Percentiles rank a stretch among this genome's conserved stretches.
These are phyloP conservation scores for Leucogyrophana mollusca DNA, from an alignment of 768 basidiomycete genomes.

Conservation along the genomic window DNA sequence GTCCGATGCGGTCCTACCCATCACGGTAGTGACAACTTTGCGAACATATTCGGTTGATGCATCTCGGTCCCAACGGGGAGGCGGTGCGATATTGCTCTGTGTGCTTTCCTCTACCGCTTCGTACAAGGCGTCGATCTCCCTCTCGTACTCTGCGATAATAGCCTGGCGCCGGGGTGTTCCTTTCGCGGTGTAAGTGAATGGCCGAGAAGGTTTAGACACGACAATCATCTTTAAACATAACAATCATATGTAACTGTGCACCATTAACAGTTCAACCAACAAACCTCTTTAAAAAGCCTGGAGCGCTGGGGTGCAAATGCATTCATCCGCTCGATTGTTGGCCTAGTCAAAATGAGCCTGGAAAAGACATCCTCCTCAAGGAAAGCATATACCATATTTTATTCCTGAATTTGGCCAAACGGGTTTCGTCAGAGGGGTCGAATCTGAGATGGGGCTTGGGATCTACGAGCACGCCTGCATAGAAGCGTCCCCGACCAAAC, in stretches of 20 bases:
- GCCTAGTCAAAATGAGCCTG: conserved; percentile 25
- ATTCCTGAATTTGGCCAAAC: conserved; percentile 18
- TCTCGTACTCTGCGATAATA: conserved; percentile 35
- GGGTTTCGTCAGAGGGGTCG: conserved; percentile 20
- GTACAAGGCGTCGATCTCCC: conserved; percentile 42
- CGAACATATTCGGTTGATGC: conserved; percentile 30
- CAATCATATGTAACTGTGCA: too few species aligned
- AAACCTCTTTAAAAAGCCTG: conserved; percentile 45
- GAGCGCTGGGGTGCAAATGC: conserved; percentile 43
- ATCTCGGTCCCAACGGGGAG: conserved; percentile 22
- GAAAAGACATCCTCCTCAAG: too few species aligned
- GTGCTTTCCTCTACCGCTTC: conserved; percentile 30
- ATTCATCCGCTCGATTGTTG: conserved; percentile 41
- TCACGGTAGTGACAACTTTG: conserved; percentile 31
- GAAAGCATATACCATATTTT: conserved; percentile 18
- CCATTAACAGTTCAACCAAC: conserved; percentile 3
- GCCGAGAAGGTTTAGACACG: conserved; percentile 35
- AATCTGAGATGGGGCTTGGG: conserved; percentile 23
- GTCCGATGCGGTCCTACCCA: conserved; percentile 26
- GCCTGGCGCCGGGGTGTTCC: conserved; percentile 35
- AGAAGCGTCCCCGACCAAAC: conserved; percentile 36
- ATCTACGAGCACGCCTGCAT: conserved; percentile 38
- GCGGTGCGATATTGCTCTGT: conserved; percentile 23
- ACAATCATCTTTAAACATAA: conserved; percentile 40
- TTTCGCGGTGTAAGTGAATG: conserved; percentile 44